Percentiles rank a stretch among this genome's conserved stretches.
These are phyloP conservation scores for Chlorella sp. DNA, from an alignment of 139 green algal species.

Conservation along the genomic window DNA sequence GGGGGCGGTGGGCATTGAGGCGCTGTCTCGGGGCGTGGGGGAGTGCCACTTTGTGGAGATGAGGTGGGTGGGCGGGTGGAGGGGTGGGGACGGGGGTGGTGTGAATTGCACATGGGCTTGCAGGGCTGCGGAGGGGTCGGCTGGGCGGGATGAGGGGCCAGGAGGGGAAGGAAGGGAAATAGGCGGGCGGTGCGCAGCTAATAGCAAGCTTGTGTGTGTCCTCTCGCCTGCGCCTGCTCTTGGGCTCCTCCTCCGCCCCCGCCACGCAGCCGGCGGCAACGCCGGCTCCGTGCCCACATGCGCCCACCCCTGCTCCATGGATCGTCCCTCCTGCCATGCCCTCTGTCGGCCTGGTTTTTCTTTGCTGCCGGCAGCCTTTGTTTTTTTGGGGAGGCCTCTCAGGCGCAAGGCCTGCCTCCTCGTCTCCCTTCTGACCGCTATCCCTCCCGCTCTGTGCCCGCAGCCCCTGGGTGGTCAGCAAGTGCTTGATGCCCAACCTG, in stretches of 20 bases:
- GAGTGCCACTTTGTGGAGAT: constrained; percentile 92
- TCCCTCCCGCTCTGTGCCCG: constrained; percentile 6
- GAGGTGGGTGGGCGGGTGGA: background rate
- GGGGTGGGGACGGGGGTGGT: background rate
- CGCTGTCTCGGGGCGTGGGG: constrained; percentile 61
- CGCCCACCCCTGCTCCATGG: too few species aligned
- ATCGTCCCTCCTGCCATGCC: background rate
- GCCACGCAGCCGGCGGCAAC: too few species aligned
- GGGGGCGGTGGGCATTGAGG: constrained; percentile 68
- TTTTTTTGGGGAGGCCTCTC: too few species aligned
- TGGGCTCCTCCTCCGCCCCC: too few species aligned
- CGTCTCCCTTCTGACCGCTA: background rate
- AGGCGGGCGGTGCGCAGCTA: too few species aligned
- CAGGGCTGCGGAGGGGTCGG: background rate
- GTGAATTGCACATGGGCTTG: too few species aligned
- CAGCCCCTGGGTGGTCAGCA: constrained; percentile 79
- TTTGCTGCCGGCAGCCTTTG: background rate
- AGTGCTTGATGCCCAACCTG: constrained; percentile 73
- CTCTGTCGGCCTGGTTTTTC: background rate
- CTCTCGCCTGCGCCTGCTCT: too few species aligned
- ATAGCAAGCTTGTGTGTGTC: too few species aligned
- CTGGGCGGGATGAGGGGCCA: background rate
- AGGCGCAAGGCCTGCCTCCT: too few species aligned
- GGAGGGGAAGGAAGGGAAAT: too few species aligned
- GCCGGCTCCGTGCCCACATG: too few species aligned